Conservation (phyloP, 2,329 filamentous ascomycete species). For the Helotiales sp. region DNA sequence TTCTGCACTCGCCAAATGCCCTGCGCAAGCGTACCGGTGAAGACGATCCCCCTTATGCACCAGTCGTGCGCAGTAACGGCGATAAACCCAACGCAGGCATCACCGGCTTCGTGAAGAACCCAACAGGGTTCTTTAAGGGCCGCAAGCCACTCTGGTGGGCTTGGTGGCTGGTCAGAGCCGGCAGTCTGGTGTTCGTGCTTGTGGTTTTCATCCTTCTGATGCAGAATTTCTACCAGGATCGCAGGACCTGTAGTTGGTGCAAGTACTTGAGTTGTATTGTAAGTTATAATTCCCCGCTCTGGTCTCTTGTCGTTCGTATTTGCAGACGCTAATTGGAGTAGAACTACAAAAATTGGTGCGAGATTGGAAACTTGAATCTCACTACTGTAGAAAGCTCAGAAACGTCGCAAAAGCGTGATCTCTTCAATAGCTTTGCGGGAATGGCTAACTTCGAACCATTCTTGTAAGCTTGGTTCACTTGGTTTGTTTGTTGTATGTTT, state of each 20-base stretch:
- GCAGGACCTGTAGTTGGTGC: slow-evolving; percentile 84
- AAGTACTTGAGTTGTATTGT: slow-evolving; percentile 93
- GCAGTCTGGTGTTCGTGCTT: slow-evolving; percentile 77
- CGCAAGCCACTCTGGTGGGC: slow-evolving; percentile 95
- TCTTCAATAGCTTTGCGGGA: slow-evolving; percentile 34
- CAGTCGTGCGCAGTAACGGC: slow-evolving; percentile 57
- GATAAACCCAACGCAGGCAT: slow-evolving; percentile 35
- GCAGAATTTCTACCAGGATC: slow-evolving; percentile 87
- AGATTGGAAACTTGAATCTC: slow-evolving; percentile 44
- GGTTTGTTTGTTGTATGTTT: not conserved
- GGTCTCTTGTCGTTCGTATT: not conserved
- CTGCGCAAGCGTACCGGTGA: slow-evolving; percentile 76
- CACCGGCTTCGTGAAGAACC: slow-evolving; percentile 60
- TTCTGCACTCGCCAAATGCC: slow-evolving; percentile 85
- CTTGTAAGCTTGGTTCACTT: not conserved
- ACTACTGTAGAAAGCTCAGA: slow-evolving; percentile 28
- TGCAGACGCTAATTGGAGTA: slow-evolving; percentile 66
- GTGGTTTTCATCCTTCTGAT: slow-evolving; percentile 86
- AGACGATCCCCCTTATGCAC: slow-evolving; percentile 71
- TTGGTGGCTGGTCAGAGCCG: slow-evolving; percentile 90
- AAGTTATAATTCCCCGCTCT: slow-evolving; percentile 50
- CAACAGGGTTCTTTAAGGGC: slow-evolving; percentile 85
- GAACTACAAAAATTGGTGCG: slow-evolving; percentile 72
- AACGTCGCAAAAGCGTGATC: slow-evolving; percentile 27
- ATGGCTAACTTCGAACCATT: slow-evolving; percentile 32